Evolutionary conservation across 331 rosid species (phyloP).

Genomic region (Pyracantha coccinea): DNA sequence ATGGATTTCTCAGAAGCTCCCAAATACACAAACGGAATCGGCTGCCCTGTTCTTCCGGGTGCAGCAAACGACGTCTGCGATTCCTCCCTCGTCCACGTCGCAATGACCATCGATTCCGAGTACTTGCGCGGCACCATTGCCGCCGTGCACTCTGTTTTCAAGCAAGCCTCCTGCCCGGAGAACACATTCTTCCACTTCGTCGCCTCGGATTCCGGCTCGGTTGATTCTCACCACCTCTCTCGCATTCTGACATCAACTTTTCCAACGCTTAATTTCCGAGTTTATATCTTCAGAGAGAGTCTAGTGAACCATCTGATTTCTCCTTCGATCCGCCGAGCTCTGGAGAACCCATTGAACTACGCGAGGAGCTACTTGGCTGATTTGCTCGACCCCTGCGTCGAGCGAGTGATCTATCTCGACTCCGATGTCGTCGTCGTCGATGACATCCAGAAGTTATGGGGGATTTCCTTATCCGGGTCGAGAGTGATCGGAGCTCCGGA

Average conservation of each 20-base stretch:
- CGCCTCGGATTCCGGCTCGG: constrained; percentile 51
- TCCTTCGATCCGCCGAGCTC: constrained; percentile 68
- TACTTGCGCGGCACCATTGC: constrained; percentile 72
- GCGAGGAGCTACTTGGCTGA: constrained; percentile 84
- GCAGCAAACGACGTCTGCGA: constrained; percentile 20
- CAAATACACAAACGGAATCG: constrained; percentile 43
- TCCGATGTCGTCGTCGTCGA: constrained; percentile 83
- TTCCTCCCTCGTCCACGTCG: constrained; percentile 51
- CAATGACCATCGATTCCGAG: constrained; percentile 63
- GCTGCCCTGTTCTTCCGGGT: constrained; percentile 21
- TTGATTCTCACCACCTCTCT: constrained; percentile 20
- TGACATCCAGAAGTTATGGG: constrained; percentile 63
- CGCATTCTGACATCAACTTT: constrained; percentile 38
- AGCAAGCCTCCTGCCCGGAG: constrained; percentile 70
- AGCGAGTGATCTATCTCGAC: constrained; percentile 72
- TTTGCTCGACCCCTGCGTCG: constrained; percentile 58
- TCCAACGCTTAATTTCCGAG: constrained; percentile 57
- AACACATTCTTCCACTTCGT: constrained; percentile 64
- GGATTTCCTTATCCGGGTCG: constrained; percentile 30
- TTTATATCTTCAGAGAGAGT: constrained; percentile 44
- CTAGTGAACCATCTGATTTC: constrained; percentile 56
- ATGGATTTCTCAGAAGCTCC: constrained; percentile 54
- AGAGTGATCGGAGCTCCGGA: constrained; percentile 76
- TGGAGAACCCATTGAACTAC: constrained; percentile 77
- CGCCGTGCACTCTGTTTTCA: constrained; percentile 60